Base-by-base conservation (phyloP, 768 basidiomycete species). In the Russula dissimulans region DNA sequence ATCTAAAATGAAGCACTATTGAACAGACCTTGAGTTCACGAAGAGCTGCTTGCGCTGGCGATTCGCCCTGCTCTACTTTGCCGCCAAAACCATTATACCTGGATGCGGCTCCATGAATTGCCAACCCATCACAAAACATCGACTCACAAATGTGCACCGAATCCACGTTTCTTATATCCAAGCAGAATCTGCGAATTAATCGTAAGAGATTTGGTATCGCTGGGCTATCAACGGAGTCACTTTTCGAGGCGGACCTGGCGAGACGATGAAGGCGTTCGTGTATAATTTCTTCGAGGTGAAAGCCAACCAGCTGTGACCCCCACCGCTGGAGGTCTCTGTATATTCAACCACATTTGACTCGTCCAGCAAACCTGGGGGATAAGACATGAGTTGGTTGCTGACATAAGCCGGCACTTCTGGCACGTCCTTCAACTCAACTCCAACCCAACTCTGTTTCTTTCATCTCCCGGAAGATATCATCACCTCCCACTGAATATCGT, bases 51-150 rank as follows among this genome's bases (percentile, higher is more conserved):
- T 87, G 73, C 0, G 74, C 65, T 17, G 83, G 73, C 0, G 85
- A 83, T 71, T 95, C 92, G 4, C 80, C 81, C 3, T 77, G 71
- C 59, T 94, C 90, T 9, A 90, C 83, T 71, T 95, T 95, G 10
- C 92, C 92, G 17, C 90, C 91, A 65, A 93, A 95, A 4, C 92
- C 92, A 63, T 94, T 94, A 67, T 81, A 92, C 67, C 91, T 92
- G 66, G 64, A 29, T 45, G 39, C 36, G 47, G 36, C 38, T 36
- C 51, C 45, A 46, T 1, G n/a, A 34, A 31, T n/a, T 2, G 43
- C 11, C 18, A 3, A 31, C 14, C 31, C 11, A 1, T 22, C 7
- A 45, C 59, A 39, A 38, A 44, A 34, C 15, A 17, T 17, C 11
- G 68, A 50, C 5, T 41, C 64, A 87, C 87, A 81, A 75, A 61